Percentiles rank a stretch among this genome's conserved stretches.
phyloP scores from a whole-genome alignment of 2,329 filamentous ascomycete species.

The Fusarium xyrophilum region DNA sequence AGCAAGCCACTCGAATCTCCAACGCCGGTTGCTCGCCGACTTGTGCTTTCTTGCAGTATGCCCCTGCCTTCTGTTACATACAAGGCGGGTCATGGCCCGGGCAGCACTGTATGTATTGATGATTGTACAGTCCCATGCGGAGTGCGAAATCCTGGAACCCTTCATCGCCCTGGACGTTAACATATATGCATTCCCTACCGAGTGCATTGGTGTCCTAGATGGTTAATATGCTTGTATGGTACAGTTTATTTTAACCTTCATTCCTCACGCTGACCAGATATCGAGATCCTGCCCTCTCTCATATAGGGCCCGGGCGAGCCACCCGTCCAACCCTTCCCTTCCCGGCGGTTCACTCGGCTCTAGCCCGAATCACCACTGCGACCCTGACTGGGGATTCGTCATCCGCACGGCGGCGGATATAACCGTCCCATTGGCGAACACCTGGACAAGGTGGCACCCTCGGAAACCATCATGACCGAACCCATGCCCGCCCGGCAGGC shows the following conservation, averaged over 20 bases:
- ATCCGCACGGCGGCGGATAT: constrained; percentile 45
- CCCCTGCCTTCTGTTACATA: constrained; percentile 39
- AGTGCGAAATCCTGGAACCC: not conserved
- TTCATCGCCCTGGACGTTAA: not conserved
- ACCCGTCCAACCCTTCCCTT: constrained; percentile 39
- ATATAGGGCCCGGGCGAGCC: constrained; percentile 34
- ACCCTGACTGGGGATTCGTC: constrained; percentile 46
- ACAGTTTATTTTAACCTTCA: constrained; percentile 17
- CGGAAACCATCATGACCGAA: constrained; percentile 38
- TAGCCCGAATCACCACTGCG: constrained; percentile 47
- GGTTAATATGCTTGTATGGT: not conserved
- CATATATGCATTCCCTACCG: constrained; percentile 3
- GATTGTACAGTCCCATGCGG: constrained; percentile 5
- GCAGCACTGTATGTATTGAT: constrained; percentile 20
- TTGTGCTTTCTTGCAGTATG: constrained; percentile 12
- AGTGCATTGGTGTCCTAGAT: not conserved
- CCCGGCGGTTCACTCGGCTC: constrained; percentile 50
- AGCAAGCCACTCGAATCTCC: constrained; percentile 20
- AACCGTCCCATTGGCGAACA: constrained; percentile 47
- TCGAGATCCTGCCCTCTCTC: constrained; percentile 38
- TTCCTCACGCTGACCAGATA: constrained; percentile 35
- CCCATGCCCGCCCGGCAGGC: constrained; percentile 34
- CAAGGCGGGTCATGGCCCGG: constrained; percentile 31
- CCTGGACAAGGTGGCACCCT: constrained; percentile 40
- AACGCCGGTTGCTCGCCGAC: constrained; percentile 16